Evolutionary conservation across 352 stramenopile genomes (phyloP).

Genomic region (Globisporangium nagaii): DNA sequence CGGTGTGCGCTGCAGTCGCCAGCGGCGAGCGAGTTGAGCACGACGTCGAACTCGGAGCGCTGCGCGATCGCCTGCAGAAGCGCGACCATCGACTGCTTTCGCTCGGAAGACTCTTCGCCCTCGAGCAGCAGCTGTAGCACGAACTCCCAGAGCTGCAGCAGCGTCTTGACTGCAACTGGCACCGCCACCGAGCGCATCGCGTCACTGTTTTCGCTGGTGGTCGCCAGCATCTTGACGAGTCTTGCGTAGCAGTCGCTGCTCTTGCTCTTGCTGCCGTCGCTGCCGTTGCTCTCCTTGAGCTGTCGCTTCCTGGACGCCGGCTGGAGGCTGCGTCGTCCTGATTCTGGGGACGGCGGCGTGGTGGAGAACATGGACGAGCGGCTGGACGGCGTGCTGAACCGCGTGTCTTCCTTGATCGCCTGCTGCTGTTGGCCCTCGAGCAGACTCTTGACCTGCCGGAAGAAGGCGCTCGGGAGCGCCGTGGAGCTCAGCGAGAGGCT

Average conservation of each 20-base stretch:
- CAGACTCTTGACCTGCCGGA: conserved; percentile 18
- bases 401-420: conserved; percentile 12
- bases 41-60: conserved; percentile 49
- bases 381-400: conserved; percentile 3
- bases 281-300: conserved; percentile 13
- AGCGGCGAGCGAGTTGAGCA: conserved; percentile 40
- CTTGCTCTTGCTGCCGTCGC: conserved; percentile 12
- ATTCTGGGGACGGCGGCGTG: conserved; percentile 3
- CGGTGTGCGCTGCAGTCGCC: conserved; percentile 42
- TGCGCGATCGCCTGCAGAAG: conserved; percentile 39
- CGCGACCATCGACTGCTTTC: conserved; percentile 17
- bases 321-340: conserved; percentile 15
- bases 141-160: conserved; percentile 59
- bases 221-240: conserved; percentile 23
- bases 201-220: not conserved
- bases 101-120: conserved; percentile 9
- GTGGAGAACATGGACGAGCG: not conserved
- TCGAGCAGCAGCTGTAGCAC: conserved; percentile 37
- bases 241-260: conserved; percentile 2
- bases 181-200: conserved; percentile 20
- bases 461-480: conserved; percentile 28
- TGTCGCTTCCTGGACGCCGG: not conserved
- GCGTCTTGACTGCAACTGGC: conserved; percentile 7
- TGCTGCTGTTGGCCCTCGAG: conserved; percentile 3
- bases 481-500: not conserved